These are phyloP conservation scores for Phellopilus nigrolimitatus DNA, from an alignment of 1,284 basidiomycete species.

Conservation along the genomic window DNA sequence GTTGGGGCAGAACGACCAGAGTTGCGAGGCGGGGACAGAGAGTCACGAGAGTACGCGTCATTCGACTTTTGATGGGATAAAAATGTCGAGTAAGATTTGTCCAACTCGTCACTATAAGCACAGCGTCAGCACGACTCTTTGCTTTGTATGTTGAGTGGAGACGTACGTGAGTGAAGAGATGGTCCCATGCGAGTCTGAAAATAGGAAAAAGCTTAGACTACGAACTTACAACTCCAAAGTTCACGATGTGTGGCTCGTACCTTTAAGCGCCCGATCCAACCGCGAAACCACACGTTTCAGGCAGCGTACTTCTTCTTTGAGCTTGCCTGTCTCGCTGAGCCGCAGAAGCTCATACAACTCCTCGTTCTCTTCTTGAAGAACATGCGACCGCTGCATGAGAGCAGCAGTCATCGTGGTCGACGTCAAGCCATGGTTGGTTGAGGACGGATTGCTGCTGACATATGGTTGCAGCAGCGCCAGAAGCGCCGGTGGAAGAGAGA, in stretches of 20 bases:
- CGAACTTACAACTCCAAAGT: constrained; percentile 8
- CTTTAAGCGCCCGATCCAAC: constrained; percentile 67
- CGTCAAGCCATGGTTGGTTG: constrained; percentile 31
- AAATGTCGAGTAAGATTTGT: constrained; percentile 63
- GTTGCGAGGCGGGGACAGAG: constrained; percentile 34
- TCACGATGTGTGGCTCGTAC: constrained; percentile 35
- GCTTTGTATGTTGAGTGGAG: background rate
- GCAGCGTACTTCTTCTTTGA: constrained; percentile 74
- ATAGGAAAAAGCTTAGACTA: constrained; percentile 11
- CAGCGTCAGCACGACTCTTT: constrained; percentile 20
- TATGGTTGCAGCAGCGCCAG: constrained; percentile 63
- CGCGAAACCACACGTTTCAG: constrained; percentile 60
- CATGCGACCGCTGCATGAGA: constrained; percentile 60
- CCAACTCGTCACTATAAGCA: constrained; percentile 48
- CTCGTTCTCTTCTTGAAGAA: constrained; percentile 78
- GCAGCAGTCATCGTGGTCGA: constrained; percentile 64
- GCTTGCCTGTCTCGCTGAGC: constrained; percentile 61
- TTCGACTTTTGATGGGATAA: constrained; percentile 36
- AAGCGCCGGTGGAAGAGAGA: constrained; percentile 63
- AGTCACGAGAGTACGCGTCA: constrained; percentile 35
- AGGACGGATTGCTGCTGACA: constrained; percentile 40
- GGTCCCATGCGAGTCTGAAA: constrained; percentile 67
- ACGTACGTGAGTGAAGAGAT: constrained; percentile 69
- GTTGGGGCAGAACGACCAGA: constrained; percentile 22
- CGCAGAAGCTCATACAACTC: constrained; percentile 71